Base-by-base conservation (phyloP, 2,329 filamentous ascomycete genomes). In the Colletotrichum musicola region DNA sequence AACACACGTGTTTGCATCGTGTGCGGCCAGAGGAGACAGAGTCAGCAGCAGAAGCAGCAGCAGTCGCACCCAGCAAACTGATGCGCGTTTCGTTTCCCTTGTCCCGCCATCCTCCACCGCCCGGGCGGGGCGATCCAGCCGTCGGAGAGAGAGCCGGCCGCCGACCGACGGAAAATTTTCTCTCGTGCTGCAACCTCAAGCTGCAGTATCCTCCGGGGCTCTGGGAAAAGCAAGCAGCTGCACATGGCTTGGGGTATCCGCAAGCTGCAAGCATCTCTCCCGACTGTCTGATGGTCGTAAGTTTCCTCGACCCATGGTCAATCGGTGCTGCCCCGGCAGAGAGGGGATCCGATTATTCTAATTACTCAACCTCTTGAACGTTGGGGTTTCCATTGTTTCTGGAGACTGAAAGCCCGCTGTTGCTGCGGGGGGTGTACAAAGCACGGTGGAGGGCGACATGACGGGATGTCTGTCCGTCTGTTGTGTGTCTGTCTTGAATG, bases 111-210 rank as follows among this genome's bases (percentile, higher is more conserved):
- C 40, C 20, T 13, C n/a, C 27, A 54, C 12, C 25, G 16, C 13
- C 7, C 30, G 30, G 16, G 30, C 42, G 38, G 42, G 42, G 44
- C 20, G 51, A 20, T 63, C 25, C 50, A 40, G 47, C 30, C 44
- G 44, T 38, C 59, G 64, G 59, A 51, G 64, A 51, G 22, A 46
- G 51, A 42, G 13, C 40, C 40, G 40, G 40, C 40, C 16, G 40
- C 40, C 22, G 46, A 59, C 64, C 60, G 60, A 57, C 60, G 60
- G 64, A 64, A 68, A 63, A 59, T 54, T 68, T 53, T 58, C 35
- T 30, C 30, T 58, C n/a, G 16, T 62, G 59, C 53, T 64, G 60
- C 40, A 58, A 46, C 50, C 22, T 50, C 47, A 22, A 42, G 42
- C 57, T 66, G 44, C 50, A 49, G 22, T 4, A 13, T 40, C 42